Evolutionary conservation across 495 filamentous ascomycete species (phyloP).

Genomic region (Penicillium malachiteum): DNA sequence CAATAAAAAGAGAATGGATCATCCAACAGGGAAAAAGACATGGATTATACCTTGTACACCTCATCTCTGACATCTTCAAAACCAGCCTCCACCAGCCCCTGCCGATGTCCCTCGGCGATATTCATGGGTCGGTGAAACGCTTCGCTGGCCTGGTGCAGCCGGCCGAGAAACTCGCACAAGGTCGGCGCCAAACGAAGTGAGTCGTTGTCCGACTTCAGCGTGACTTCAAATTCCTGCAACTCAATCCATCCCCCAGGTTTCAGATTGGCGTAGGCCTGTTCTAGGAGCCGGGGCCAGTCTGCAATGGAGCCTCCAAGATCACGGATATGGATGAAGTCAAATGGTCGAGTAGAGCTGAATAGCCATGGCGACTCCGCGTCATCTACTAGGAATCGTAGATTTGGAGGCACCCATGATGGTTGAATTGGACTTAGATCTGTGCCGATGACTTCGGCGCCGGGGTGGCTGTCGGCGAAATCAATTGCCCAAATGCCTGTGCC

Average conservation of each 20-base stretch:
- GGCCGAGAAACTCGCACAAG: constrained; percentile 31
- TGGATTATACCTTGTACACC: constrained; percentile 39
- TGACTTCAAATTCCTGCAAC: constrained; percentile 51
- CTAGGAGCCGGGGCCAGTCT: constrained; percentile 43
- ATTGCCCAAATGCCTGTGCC: constrained; percentile 66
- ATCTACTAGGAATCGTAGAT: constrained; percentile 48
- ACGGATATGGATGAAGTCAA: constrained; percentile 51
- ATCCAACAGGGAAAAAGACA: background rate
- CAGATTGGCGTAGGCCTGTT: constrained; percentile 39
- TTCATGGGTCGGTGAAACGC: constrained; percentile 42
- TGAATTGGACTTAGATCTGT: constrained; percentile 37
- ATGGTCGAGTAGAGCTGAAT: constrained; percentile 38
- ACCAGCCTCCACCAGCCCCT: constrained; percentile 34
- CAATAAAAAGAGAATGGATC: background rate
- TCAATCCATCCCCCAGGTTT: constrained; percentile 56
- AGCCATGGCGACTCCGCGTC: constrained; percentile 52
- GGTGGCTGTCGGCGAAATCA: constrained; percentile 57
- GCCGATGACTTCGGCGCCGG: constrained; percentile 47
- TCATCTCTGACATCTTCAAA: constrained; percentile 42
- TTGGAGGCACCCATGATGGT: constrained; percentile 44
- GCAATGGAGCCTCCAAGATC: constrained; percentile 45
- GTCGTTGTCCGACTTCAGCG: constrained; percentile 42
- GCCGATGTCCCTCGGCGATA: constrained; percentile 31
- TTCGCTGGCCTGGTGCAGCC: constrained; percentile 34
- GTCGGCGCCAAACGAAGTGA: constrained; percentile 30